Percentiles rank a stretch among this genome's conserved stretches.
Evolutionary conservation across 495 filamentous ascomycete species (phyloP).

Genomic region (Penicillium antarcticum): DNA sequence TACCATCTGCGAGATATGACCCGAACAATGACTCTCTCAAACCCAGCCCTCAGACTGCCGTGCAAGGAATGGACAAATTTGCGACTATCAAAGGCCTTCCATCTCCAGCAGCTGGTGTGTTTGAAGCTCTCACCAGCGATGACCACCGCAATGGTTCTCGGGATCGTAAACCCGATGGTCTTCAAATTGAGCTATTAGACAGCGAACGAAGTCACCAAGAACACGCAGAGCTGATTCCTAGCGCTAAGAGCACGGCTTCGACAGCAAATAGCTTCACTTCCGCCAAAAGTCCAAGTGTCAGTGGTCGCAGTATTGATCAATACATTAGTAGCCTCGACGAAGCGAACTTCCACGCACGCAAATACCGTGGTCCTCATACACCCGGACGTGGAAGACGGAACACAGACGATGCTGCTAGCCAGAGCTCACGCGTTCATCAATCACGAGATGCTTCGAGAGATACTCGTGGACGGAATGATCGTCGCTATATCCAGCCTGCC

Average conservation of each 20-base stretch:
- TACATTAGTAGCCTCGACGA: constrained; percentile 86
- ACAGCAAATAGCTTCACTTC: constrained; percentile 47
- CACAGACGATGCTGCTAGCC: constrained; percentile 45
- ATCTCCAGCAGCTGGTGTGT: constrained; percentile 54
- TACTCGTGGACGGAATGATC: constrained; percentile 60
- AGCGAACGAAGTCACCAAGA: constrained; percentile 40
- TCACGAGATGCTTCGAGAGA: constrained; percentile 63
- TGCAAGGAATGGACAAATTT: constrained; percentile 44
- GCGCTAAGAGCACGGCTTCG: constrained; percentile 45
- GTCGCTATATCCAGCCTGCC: constrained; percentile 72
- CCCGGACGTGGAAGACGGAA: constrained; percentile 57
- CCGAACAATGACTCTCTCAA: constrained; percentile 37
- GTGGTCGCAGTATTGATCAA: constrained; percentile 69
- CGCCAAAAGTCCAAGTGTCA: constrained; percentile 50
- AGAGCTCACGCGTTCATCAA: constrained; percentile 44
- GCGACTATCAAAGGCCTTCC: constrained; percentile 52
- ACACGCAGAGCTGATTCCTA: constrained; percentile 27
- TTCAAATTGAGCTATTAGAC: constrained; percentile 69
- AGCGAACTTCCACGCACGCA: constrained; percentile 60
- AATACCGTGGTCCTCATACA: constrained; percentile 48
- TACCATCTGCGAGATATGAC: constrained; percentile 52
- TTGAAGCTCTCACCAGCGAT: constrained; percentile 55
- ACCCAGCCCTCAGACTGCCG: constrained; percentile 50
- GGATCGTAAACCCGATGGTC: constrained; percentile 75
- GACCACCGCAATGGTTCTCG: constrained; percentile 67